Evolutionary conservation across 192 early-diverging fungal species (phyloP).

Genomic region (Gigaspora rosea): DNA sequence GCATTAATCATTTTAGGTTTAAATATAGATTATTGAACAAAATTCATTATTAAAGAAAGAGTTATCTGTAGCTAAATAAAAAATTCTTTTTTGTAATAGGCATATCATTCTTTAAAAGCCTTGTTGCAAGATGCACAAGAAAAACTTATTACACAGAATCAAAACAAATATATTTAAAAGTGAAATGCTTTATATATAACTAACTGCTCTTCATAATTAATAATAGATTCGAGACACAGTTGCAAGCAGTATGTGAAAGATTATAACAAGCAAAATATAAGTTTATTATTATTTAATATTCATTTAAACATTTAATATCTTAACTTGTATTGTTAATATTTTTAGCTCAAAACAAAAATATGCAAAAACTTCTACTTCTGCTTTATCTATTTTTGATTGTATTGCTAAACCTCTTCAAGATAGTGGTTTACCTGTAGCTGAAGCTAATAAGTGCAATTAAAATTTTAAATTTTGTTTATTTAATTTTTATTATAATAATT

Average conservation of each 20-base stretch:
- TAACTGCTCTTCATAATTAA: background rate
- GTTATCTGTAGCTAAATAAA: constrained; percentile 83
- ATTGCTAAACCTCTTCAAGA: no score
- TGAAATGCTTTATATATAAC: background rate
- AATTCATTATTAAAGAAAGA: constrained; percentile 97
- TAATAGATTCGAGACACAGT: constrained; percentile 67
- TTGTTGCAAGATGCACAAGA: constrained; percentile 83
- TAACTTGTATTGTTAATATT: background rate
- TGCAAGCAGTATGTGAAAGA: constrained; percentile 73
- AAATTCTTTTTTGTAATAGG: constrained; percentile 88
- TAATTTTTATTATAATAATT: no score
- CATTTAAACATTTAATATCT: background rate
- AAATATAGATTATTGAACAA: constrained; percentile 81
- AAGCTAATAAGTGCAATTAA: no score
- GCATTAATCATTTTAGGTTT: no score
- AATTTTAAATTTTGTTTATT: no score
- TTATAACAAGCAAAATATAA: constrained; percentile 79
- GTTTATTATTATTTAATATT: constrained; percentile 2
- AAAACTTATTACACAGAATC: constrained; percentile 76
- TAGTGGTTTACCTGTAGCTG: no score
- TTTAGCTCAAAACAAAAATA: constrained; percentile 45
- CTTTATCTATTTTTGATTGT: no score
- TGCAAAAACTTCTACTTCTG: no score
- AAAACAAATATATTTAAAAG: constrained; percentile 45
- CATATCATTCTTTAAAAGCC: constrained; percentile 84